Evolutionary conservation across 2,329 filamentous ascomycete species (phyloP), one percentile per base, ranked within the genome.

Genomic region (Phoma sp.): DNA sequence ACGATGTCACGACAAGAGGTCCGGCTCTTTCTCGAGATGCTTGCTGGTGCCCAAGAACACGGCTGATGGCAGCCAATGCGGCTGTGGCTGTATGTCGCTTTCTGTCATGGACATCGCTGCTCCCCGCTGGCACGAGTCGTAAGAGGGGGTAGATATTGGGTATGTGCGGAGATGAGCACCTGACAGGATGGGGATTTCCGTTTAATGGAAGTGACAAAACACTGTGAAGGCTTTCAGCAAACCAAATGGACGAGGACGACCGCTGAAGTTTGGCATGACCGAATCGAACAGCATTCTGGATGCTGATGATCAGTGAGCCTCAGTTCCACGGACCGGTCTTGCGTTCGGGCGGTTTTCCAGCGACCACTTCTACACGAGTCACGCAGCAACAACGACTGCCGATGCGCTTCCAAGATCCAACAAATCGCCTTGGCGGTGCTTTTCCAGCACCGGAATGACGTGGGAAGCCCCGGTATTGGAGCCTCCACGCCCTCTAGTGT

Each of bases 391-490:
- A 43, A 37, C 30, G 22, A 52, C 38, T 41, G 44, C 48, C 43
- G 37, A 60, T 49, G 51, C 57, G 47, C 46, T 29, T 29, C 54
- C 57, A 61, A 52, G 58, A 59, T 32, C 51, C 47, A 42, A 58
- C 59, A 58, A 48, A 46, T 29, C 30, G 35, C 27, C 65, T 68
- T 68, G 64, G 64, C 62, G 47, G 47, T 57, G 55, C 36, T 61
- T 61, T 52, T 52, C 52, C 57, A 47, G 40, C 36, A 37, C 44
- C 33, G 51, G 52, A 11, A 62, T 62, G 52, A 65, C 56, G 57
- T 57, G 47, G 47, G 22, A 52, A 49, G 53, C 55, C 52, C 58
- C 60, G 43, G 43, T 44, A 29, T 39, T 35, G 29, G 46, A 46
- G 46, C 40, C 45, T 44, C 45, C 51, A 49, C 35, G 40, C 46